Base-by-base conservation (phyloP, 2,329 filamentous ascomycete genomes). In the Teratosphaeriaceae sp. region DNA sequence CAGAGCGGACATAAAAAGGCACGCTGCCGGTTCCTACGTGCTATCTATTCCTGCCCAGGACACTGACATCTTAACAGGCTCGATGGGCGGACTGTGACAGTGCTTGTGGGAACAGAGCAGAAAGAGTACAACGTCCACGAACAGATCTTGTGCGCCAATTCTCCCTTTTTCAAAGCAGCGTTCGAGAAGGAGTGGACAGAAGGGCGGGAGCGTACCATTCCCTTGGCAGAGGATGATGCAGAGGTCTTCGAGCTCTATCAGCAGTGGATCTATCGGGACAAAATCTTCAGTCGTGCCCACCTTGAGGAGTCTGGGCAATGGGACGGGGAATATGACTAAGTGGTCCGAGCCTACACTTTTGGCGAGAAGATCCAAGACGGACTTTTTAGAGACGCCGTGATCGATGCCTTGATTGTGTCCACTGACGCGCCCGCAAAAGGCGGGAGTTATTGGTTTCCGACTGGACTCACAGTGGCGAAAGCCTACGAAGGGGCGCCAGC, bases 331-430 rank as follows among this genome's bases (percentile, higher is more conserved):
- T 34, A 38, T 11, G 29, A 33, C 7, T 12, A 31, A 2, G 38
- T 45, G 22, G 26, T 41, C 19, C 20, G 23, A 2, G 34, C 18
- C 24, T 50, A 44, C 19, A 18, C 43, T 16, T 40, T 52, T n/a
- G 48, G 48, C 8, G 50, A 52, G 11, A 50, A 46, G 19, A 18
- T 51, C 11, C 50, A 51, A 43, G 46, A 50, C 21, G 26, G 15
- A 11, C 30, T 36, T 24, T 52, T 50, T 41, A 46, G 42, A 24
- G 43, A 50, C 16, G 42, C 37, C 2, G 18, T 46, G 3, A 35
- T 48, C 27, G 45, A 50, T 37, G 39, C 42, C 19, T 18, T 48
- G 5, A 21, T 49, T 24, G 18, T 15, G 9, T 11, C 37, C 5
- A 22, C 26, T 21, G n/a, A 5, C 8, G 26, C 37, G 4, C 37